A percentile compares a stretch with the other conserved stretches of the same genome.
These are phyloP conservation scores for Capsicum pubescens DNA, from an alignment of 257 asterid species.

Conservation along the genomic window DNA sequence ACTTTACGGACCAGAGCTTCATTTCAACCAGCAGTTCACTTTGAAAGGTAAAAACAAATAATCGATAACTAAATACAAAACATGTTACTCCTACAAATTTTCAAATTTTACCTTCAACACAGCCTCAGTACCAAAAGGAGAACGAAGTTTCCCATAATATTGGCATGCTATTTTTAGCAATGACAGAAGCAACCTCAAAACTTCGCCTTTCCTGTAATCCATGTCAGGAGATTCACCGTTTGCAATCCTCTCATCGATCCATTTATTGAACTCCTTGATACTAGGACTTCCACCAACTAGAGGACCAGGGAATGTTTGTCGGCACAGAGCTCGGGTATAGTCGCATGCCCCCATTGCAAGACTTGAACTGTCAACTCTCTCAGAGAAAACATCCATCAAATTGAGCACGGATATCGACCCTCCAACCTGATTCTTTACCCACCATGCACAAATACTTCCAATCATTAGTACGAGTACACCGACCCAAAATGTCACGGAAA, in stretches of 20 bases:
- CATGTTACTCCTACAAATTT: neutral
- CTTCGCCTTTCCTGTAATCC: slow-evolving; percentile 69
- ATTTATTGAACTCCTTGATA: slow-evolving; percentile 77
- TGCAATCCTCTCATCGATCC: slow-evolving; percentile 86
- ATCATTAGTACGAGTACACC: slow-evolving; percentile 33
- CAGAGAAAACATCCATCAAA: slow-evolving; percentile 71
- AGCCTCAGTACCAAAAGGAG: slow-evolving; percentile 85
- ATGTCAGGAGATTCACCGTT: slow-evolving; percentile 51
- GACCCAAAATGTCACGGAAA: neutral
- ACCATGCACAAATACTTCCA: slow-evolving; percentile 37
- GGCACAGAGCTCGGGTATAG: slow-evolving; percentile 75
- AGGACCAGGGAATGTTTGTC: slow-evolving; percentile 82
- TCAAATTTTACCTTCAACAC: slow-evolving; percentile 55
- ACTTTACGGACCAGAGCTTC: neutral
- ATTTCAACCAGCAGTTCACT: neutral
- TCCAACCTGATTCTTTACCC: slow-evolving; percentile 68
- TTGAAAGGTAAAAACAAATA: slow-evolving; percentile 12
- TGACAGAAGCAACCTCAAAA: slow-evolving; percentile 74
- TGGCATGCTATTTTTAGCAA: slow-evolving; percentile 85
- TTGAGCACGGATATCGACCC: slow-evolving; percentile 72
- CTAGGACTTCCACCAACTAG: slow-evolving; percentile 84
- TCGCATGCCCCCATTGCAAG: slow-evolving; percentile 50
- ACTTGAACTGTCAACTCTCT: slow-evolving; percentile 47
- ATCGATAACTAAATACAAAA: neutral
- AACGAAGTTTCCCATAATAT: slow-evolving; percentile 87